These are phyloP conservation scores for Arachnomyces sp. DNA, from an alignment of 2,329 filamentous ascomycete genomes.

Conservation along the genomic window DNA sequence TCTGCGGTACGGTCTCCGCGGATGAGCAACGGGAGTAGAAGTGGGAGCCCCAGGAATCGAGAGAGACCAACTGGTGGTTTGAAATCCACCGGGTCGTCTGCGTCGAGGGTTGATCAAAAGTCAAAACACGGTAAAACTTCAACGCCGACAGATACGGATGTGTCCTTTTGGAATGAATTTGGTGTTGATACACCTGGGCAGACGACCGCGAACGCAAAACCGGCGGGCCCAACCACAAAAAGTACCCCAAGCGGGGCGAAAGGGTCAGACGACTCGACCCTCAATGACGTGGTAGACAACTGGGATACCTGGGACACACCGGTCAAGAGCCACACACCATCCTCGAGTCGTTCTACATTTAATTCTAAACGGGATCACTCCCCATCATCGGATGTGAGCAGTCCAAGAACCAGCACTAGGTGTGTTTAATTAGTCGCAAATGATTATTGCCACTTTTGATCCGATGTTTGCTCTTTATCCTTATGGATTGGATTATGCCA, in stretches of 20 bases:
- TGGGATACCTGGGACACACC: slow-evolving; percentile 54
- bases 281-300: slow-evolving; percentile 41
- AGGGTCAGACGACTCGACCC: slow-evolving; percentile 28
- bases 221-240: slow-evolving; percentile 12
- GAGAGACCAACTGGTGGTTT: slow-evolving; percentile 23
- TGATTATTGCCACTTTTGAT: slow-evolving; percentile 14
- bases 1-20: slow-evolving; percentile 19
- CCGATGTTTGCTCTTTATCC: slow-evolving; percentile 3
- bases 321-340: slow-evolving; percentile 32
- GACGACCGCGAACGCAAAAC: slow-evolving; percentile 25
- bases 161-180: slow-evolving; percentile 46
- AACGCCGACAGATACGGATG: slow-evolving; percentile 28
- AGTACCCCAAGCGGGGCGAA: slow-evolving; percentile 29
- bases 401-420: slow-evolving; percentile 49
- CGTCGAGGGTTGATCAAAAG: slow-evolving; percentile 22
- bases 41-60: slow-evolving; percentile 24
- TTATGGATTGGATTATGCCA: slow-evolving; percentile 15
- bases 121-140: slow-evolving; percentile 35
- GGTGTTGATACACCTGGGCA: slow-evolving; percentile 41
- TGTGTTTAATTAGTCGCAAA: slow-evolving; percentile 27
- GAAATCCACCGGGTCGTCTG: slow-evolving; percentile 19
- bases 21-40: slow-evolving; percentile 21
- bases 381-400: slow-evolving; percentile 38
- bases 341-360: slow-evolving; percentile 43
- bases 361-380: slow-evolving; percentile 42